Base-by-base conservation (phyloP, 192 early-diverging fungal genomes). In the Radiomyces spectabilis region DNA sequence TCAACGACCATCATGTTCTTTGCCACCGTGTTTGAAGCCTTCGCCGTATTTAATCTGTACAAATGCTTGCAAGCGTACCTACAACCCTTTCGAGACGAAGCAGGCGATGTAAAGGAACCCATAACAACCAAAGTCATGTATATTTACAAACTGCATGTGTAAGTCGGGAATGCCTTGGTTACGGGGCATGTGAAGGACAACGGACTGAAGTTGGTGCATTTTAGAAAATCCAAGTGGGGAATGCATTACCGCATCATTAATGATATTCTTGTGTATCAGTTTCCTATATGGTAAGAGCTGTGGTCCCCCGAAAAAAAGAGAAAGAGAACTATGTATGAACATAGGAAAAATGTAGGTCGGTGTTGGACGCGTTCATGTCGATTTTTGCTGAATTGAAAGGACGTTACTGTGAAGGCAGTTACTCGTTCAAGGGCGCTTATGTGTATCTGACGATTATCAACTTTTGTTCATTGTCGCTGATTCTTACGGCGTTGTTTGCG, bases 1-100 rank as follows among this genome's bases (percentile, higher is more conserved):
- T 52, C 58, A 26, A 69, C 67, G 1, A 51, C 55, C 16, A 63
- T 69, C 22, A 63, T 69, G 56, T 69, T 69, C 40, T 69, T 69
- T 59, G 67, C 67, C 7, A 40, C 42, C 7, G 35, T 69, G 5
- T 52, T 69, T 16, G 67, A 63, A 24, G 63, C 67, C 0, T 69
- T 69, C 55, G 67, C 67, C 24, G 67, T 69, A 1, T 69, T 59
- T 19, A 69, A 69, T 32, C 15, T 69, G 12, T 69, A 55, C 39
- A 41, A 38, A 9, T 49, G 50, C 4, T 35, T 69, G 18, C 55
- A 69, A 33, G 26, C 67, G 5, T 69, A 69, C 33, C 41, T 69
- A 30, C 39, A 32, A 21, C 61, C 61, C 7, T 69, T 40, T 38
- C 67, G 67, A 12, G 31, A 58, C 2, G 30, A 49, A 37, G 30